Percentiles rank a stretch among this genome's conserved stretches.
phyloP scores from a whole-genome alignment of 108 stramenopile species.

The Cyclostephanos tholiformis region DNA sequence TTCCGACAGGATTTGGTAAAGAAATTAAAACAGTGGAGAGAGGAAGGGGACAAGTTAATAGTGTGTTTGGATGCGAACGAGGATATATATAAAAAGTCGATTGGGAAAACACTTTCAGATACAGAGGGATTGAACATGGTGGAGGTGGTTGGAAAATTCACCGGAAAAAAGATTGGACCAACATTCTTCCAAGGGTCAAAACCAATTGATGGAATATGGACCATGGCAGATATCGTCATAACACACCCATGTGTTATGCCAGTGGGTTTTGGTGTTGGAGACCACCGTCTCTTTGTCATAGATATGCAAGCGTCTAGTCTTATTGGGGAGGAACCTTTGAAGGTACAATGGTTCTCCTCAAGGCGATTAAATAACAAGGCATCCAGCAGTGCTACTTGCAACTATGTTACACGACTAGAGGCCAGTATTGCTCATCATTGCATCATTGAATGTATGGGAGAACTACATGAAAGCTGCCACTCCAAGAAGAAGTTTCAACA shows the following conservation, averaged over 20 bases:
- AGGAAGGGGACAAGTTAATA: too few relatives aligned
- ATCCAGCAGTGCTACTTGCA: too few relatives aligned
- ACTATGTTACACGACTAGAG: too few relatives aligned
- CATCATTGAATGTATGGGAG: too few relatives aligned
- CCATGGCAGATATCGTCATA: conserved; percentile 4
- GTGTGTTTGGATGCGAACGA: conserved; percentile 8
- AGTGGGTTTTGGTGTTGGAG: conserved; percentile 1
- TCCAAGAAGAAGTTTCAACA: background rate
- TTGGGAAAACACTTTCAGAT: conserved; percentile 1
- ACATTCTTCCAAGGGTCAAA: conserved; percentile 16
- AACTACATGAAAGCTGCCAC: background rate
- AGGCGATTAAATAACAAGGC: too few relatives aligned
- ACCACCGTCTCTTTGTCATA: conserved; percentile 11
- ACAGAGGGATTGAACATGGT: conserved; percentile 5
- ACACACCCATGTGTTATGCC: conserved; percentile 6
- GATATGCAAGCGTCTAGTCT: background rate
- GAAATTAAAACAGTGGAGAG: too few relatives aligned
- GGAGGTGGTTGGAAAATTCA: conserved; percentile 4
- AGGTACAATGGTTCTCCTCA: background rate
- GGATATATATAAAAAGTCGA: conserved; percentile 10
- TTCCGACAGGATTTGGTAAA: background rate
- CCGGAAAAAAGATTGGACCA: conserved; percentile 3
- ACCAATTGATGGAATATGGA: background rate
- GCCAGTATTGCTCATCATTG: too few relatives aligned
- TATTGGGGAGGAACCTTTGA: background rate